Evolutionary conservation across 257 asterid genomes (phyloP), one percentile per base, ranked within the genome.

Genomic region (Scutellaria galericulata): DNA sequence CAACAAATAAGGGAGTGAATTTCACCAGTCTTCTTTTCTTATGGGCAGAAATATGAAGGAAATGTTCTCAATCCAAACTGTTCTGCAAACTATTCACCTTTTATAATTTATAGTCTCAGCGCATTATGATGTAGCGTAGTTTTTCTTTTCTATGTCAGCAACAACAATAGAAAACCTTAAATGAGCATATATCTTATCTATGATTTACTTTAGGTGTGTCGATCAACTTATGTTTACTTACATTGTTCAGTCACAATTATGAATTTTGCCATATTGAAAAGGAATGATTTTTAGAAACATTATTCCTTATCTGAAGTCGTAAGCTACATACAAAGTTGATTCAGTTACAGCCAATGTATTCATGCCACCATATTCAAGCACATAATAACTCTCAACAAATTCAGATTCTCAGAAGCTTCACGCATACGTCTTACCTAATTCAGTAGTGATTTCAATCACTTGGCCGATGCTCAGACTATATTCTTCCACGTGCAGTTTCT

Each of bases 401-500:
- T 35, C 22, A 75, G 71, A 78, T 9, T 50, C 67, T 46, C 50
- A 40, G 20, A 61, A 40, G 27, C 20, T 7, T 0, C 68, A 4
- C 5, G 5, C 66, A 54, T 41, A 41, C 41, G 69, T 31, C 60
- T 69, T 80, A 91, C 99, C 99, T 84, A 94, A 75, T n/a, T 71
- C 77, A 27, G 76, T 35, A 64, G 86, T 60, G 51, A 89, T 85
- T 48, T 78, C 76, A 44, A 87, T 83, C 50, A 73, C 87, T 78
- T 91, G 91, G 64, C 77, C 78, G 41, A 87, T 76, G 71, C 71
- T 85, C 6, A 87, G 96, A 58, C 67, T 84, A 88, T 93, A 88
- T 82, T 91, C 98, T 68, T 94, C 93, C 59, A 88, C 84, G 13
- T 94, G 99, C 68, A 94, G 83, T 56, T 87, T 90, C 83, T 86